Evolutionary conservation across 2,329 filamentous ascomycete genomes (phyloP).

Genomic region (Aureobasidium namibiae): DNA sequence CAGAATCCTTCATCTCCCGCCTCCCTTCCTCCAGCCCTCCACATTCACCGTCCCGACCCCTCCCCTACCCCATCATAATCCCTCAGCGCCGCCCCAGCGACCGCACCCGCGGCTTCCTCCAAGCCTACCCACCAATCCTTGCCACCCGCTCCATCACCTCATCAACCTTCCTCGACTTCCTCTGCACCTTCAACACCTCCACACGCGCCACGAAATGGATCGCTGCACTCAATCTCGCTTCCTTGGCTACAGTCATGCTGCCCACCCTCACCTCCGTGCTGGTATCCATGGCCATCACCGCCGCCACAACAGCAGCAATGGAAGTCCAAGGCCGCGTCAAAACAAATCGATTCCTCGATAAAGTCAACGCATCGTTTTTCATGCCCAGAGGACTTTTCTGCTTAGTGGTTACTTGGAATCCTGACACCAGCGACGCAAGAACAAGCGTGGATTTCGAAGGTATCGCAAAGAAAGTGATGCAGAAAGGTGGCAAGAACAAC

Average conservation of each 20-base stretch:
- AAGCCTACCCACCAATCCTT: slow-evolving; percentile 46
- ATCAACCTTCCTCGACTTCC: slow-evolving; percentile 40
- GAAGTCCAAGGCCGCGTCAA: slow-evolving; percentile 31
- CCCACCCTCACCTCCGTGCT: slow-evolving; percentile 35
- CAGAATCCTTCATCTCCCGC: slow-evolving; percentile 18
- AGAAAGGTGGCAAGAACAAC: slow-evolving; percentile 16
- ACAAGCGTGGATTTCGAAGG: slow-evolving; percentile 26
- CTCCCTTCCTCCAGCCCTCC: not conserved
- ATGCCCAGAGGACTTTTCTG: slow-evolving; percentile 48
- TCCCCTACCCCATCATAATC: slow-evolving; percentile 43
- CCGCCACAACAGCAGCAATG: slow-evolving; percentile 35
- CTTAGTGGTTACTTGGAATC: slow-evolving; percentile 39
- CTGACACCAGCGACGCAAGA: slow-evolving; percentile 12
- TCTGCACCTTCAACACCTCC: slow-evolving; percentile 40
- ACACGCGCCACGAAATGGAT: slow-evolving; percentile 30
- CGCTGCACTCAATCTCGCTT: slow-evolving; percentile 21
- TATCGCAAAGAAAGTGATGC: slow-evolving; percentile 27
- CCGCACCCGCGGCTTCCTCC: slow-evolving; percentile 43
- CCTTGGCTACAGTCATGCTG: slow-evolving; percentile 31
- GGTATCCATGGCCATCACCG: slow-evolving; percentile 36
- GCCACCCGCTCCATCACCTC: slow-evolving; percentile 41
- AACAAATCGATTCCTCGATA: slow-evolving; percentile 48
- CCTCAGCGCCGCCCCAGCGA: slow-evolving; percentile 44
- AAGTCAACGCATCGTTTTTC: slow-evolving; percentile 50
- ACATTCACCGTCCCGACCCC: not conserved